Evolutionary conservation across 2,329 filamentous ascomycete species (phyloP), one percentile per base, ranked within the genome.

Genomic region (Colletotrichum limetticola): DNA sequence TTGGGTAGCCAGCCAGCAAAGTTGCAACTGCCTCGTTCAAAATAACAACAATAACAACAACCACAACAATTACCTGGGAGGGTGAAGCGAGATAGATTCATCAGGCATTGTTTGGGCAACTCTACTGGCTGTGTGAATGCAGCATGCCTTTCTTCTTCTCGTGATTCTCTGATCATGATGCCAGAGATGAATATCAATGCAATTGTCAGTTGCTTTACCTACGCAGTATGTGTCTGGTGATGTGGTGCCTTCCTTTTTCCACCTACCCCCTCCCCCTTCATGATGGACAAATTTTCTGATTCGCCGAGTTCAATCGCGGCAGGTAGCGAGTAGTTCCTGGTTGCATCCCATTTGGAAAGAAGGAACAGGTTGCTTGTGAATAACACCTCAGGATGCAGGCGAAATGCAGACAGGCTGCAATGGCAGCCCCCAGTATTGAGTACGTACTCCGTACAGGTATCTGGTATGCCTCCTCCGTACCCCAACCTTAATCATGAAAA

Each of bases 201-300:
- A 22, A 49, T 49, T 49, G 42, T 22, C 42, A 49, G 19, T 22
- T 8, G 19, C 42, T 19, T 11, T 49, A 11, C 42, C 8, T 42
- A 42, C 14, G 1, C 42, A 9, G 9, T 35, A 8, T 37, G 57
- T n/a, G 8, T 24, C 19, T 59, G 30, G 32, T 37, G 32, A 16
- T 35, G 58, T 46, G 35, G 35, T 46, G 35, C 22, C 22, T 46
- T 61, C 24, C 60, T 60, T 60, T 56, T 66, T 66, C 22, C 59
- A 24, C 37, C 24, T 14, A 4, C 2, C 11, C 56, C 49, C 52
- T 46, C 22, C n/a, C 24, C 24, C 49, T 30, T 30, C 35, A 4
- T 16, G 26, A 35, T 35, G 22, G 32, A 26, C 8, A 49, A 30
- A 24, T 30, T 35, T 28, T n/a, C 56, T 52, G 14, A 68, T 22